These are phyloP conservation scores for Neofusicoccum laricinum DNA, from an alignment of 2,329 filamentous ascomycete species.

Conservation along the genomic window DNA sequence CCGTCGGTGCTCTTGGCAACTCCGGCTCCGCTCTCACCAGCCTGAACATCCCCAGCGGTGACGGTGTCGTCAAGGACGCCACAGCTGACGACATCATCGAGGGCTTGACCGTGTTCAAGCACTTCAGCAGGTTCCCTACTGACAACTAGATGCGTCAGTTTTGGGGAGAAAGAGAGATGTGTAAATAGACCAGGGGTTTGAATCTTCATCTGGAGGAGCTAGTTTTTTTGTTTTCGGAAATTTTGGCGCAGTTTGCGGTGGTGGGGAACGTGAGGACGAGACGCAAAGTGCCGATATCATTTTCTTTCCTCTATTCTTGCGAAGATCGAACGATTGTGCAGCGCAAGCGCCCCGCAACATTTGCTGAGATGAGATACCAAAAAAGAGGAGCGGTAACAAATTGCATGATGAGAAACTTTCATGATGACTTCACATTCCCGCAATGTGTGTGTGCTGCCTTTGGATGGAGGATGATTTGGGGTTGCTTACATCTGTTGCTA, in stretches of 20 bases:
- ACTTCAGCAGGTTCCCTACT: constrained; percentile 60
- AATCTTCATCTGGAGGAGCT: neutral
- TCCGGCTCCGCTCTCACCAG: constrained; percentile 39
- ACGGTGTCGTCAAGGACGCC: constrained; percentile 32
- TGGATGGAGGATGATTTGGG: too few species aligned
- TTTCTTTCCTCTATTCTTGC: neutral
- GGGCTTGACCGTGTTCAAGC: constrained; percentile 64
- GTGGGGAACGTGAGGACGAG: too few species aligned
- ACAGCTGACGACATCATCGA: constrained; percentile 41
- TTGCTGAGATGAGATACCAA: too few species aligned
- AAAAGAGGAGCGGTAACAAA: too few species aligned
- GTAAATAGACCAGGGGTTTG: neutral
- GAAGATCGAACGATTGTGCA: too few species aligned
- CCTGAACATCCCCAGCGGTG: constrained; percentile 43
- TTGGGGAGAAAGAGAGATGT: neutral
- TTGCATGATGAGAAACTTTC: too few species aligned
- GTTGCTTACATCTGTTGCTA: too few species aligned
- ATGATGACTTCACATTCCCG: too few species aligned
- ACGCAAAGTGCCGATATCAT: neutral
- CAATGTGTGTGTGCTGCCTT: too few species aligned
- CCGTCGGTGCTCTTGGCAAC: constrained; percentile 58
- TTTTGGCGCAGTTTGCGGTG: neutral
- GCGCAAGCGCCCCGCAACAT: too few species aligned
- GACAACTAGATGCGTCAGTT: constrained; percentile 36
- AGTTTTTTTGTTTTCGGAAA: neutral